Base-by-base conservation (phyloP, 257 asterid species). In the Ballota nigra region DNA sequence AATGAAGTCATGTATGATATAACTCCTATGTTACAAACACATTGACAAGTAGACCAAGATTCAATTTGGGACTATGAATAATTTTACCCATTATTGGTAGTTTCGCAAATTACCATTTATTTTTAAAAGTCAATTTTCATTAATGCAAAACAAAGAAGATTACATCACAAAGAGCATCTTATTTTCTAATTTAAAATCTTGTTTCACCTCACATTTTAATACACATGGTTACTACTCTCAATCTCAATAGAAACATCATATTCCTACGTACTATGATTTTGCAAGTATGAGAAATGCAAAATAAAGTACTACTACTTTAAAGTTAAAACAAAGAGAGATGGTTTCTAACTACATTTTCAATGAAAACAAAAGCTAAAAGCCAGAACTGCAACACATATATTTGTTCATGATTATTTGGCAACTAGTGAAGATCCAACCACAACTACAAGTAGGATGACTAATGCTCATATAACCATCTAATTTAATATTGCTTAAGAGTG, bases 371-470 rank as follows among this genome's bases (percentile, higher is more conserved):
- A 59, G 65, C 76, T 59, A 15, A 66, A 49, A 59, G 76, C 53
- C 56, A 69, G 63, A 7, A 57, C 28, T 28, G 10, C 55, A 64
- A 43, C 71, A 66, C 23, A 34, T 8, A 3, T 16, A 60, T 40
- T 51, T 43, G 9, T 63, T 71, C 33, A 67, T 34, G 18, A 29
- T 60, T 47, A 43, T 65, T 66, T 58, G 70, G 73, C 73, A 63
- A 63, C 69, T 70, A 59, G 3, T 29, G n/a, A n/a, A n/a, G n/a
- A n/a, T n/a, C n/a, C n/a, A n/a, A n/a, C n/a, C n/a, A n/a, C n/a
- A 83, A 78, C 81, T 22, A 78, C n/a, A 73, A 58, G 57, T 59
- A 66, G 81, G 18, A 75, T 80, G 77, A 77, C 82, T 81, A 75
- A 66, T 51, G 12, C 34, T 51, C 58, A 55, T 28, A 40, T 53